A percentile compares a stretch with the other conserved stretches of the same genome.
phyloP scores from a whole-genome alignment of 768 basidiomycete genomes.

The Russula lepida region DNA sequence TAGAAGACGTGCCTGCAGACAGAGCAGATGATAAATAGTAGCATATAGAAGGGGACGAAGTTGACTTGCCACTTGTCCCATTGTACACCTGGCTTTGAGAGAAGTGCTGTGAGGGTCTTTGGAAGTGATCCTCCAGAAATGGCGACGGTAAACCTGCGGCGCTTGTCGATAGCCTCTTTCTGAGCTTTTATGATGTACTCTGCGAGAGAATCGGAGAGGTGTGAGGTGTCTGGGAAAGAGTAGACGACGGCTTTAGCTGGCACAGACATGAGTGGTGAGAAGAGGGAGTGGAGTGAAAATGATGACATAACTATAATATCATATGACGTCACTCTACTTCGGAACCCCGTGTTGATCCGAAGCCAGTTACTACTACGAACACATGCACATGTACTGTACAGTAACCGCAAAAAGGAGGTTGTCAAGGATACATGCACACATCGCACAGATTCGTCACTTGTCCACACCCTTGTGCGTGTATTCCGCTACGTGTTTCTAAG shows the following conservation, averaged over 20 bases:
- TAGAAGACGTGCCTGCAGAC: constrained; percentile 88
- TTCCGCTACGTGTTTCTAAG: too few species aligned
- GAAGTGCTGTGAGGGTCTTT: constrained; percentile 65
- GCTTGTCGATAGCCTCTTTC: constrained; percentile 80
- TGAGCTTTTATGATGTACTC: constrained; percentile 81
- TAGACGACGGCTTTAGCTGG: constrained; percentile 44
- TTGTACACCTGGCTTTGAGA: constrained; percentile 53
- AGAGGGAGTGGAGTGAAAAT: not conserved
- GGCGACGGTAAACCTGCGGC: constrained; percentile 86
- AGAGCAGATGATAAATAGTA: not conserved
- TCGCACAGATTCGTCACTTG: too few species aligned
- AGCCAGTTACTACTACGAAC: too few species aligned
- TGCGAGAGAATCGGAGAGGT: constrained; percentile 61
- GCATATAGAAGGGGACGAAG: not conserved
- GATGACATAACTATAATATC: not conserved
- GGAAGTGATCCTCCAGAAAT: constrained; percentile 92
- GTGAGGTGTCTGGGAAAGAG: constrained; percentile 51
- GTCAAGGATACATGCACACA: too few species aligned
- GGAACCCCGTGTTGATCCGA: too few species aligned
- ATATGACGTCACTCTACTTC: constrained; percentile 8
- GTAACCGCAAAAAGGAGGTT: too few species aligned
- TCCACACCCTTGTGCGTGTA: too few species aligned
- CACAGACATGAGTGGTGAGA: not conserved
- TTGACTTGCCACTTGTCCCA: constrained; percentile 86
- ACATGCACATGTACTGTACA: too few species aligned